These are phyloP conservation scores for Penicillium thymicola DNA, from an alignment of 2,329 filamentous ascomycete species.

Conservation along the genomic window DNA sequence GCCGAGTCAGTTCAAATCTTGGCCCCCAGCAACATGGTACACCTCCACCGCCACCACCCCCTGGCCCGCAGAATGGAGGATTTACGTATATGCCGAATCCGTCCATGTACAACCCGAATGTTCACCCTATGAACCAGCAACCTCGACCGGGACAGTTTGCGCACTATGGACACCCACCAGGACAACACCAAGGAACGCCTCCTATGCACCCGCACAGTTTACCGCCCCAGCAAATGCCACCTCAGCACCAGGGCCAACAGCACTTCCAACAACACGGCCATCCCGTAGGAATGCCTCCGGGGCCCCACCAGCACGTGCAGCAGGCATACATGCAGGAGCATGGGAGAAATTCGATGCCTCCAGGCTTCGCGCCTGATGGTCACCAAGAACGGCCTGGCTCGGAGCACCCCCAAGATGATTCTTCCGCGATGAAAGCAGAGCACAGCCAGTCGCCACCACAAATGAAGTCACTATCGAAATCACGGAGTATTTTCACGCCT, in stretches of 20 bases:
- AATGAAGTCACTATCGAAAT: constrained; percentile 67
- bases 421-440: constrained; percentile 41
- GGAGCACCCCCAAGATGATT: constrained; percentile 55
- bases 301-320: constrained; percentile 53
- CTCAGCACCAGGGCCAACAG: constrained; percentile 42
- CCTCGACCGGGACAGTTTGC: constrained; percentile 44
- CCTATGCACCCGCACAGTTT: constrained; percentile 23
- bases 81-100: constrained; percentile 85
- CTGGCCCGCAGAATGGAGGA: constrained; percentile 57
- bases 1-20: constrained; percentile 71
- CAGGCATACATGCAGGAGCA: constrained; percentile 75
- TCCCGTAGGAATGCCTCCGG: constrained; percentile 31
- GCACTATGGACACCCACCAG: constrained; percentile 43
- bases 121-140: constrained; percentile 48
- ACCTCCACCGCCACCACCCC: constrained; percentile 57
- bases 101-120: constrained; percentile 74
- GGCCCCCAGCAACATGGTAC: constrained; percentile 62
- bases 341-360: constrained; percentile 67
- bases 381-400: constrained; percentile 57
- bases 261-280: constrained; percentile 41
- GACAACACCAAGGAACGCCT: constrained; percentile 34
- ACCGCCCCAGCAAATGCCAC: constrained; percentile 30
- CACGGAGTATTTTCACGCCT: constrained; percentile 93
- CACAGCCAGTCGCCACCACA: constrained; percentile 46
- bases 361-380: constrained; percentile 61